These are phyloP conservation scores for Oenanthe javanica DNA, from an alignment of 140 eudicot genomes.

Conservation along the genomic window DNA sequence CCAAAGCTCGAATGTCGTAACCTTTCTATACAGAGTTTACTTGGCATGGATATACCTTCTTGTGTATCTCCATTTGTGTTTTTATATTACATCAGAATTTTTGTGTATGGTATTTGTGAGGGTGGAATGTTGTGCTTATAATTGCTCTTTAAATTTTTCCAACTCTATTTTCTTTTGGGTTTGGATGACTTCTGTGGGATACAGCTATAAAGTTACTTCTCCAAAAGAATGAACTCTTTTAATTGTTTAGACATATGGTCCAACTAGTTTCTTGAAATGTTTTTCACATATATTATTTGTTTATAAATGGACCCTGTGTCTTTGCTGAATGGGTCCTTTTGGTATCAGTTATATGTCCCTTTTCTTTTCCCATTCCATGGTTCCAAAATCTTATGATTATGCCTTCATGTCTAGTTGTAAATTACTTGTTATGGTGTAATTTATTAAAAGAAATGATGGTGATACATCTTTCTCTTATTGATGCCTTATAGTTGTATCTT, in stretches of 20 bases:
- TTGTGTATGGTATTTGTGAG: not conserved
- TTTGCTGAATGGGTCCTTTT: not conserved
- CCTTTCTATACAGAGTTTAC: not conserved
- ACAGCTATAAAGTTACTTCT: not conserved
- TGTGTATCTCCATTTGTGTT: not conserved
- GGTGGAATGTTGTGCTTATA: not conserved
- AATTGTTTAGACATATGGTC: not conserved
- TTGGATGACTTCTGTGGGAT: not conserved
- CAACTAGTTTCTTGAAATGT: not conserved
- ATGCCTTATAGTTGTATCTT: slow-evolving; percentile 12
- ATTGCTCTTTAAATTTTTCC: not conserved
- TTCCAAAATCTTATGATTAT: not conserved
- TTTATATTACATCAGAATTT: not conserved
- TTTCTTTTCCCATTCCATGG: not conserved
- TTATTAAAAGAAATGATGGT: not conserved
- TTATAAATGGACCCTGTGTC: not conserved
- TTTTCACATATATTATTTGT: not conserved
- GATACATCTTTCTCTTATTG: too few relatives aligned
- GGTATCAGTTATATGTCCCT: not conserved
- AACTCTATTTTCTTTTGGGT: not conserved
- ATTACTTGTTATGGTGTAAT: not conserved
- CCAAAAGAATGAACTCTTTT: not conserved
- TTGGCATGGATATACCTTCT: not conserved
- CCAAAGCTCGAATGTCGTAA: not conserved
- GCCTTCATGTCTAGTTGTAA: not conserved